Base-by-base conservation (phyloP, 805 yeast genomes). In the Lachancea meyersii region DNA sequence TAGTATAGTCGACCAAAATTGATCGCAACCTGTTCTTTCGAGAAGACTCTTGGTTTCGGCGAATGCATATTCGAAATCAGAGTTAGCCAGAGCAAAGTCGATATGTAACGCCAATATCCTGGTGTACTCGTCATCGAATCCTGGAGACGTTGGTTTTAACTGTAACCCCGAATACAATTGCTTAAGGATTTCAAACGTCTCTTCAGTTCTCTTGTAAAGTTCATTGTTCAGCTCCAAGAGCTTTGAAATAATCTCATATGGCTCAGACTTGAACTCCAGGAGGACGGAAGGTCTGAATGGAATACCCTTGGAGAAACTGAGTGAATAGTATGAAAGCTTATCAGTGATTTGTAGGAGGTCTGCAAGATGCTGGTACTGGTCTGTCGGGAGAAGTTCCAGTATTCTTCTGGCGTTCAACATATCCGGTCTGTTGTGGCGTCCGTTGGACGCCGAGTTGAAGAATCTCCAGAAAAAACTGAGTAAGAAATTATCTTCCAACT, bases 1-100 rank as follows among this genome's bases (percentile, higher is more conserved):
- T 52, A 80, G 82, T 47, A 82, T 77, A 1, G 85, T 77, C 20
- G 79, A 69, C 95, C 96, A 87, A 37, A 69, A 63, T 14, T 64
- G 64, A 41, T 54, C 24, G 31, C 49, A 43, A 22, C 48, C 39
- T 5, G 36, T 16, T 21, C 54, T 37, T 20, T 67, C 63, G 8
- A 76, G 53, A 31, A 76, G 57, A 17, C 61, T 66, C n/a, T 51
- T 50, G 1, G 75, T 57, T 34, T 68, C 63, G 3, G 63, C 60
- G 48, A 69, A 71, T 0, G 94, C 88, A 48, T 68, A 77, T 1
- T 60, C 57, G 50, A 85, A 84, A 57, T 85, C 82, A 46, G 69
- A 65, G 37, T 81, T 77, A 1, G 72, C 77, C 21, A 84, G 65
- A 0, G 94, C 77, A 35, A 81, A 71, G 50, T 84, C 86, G 18